Conservation (phyloP, 306 rosid species). For the Inga leiocalycina region DNA sequence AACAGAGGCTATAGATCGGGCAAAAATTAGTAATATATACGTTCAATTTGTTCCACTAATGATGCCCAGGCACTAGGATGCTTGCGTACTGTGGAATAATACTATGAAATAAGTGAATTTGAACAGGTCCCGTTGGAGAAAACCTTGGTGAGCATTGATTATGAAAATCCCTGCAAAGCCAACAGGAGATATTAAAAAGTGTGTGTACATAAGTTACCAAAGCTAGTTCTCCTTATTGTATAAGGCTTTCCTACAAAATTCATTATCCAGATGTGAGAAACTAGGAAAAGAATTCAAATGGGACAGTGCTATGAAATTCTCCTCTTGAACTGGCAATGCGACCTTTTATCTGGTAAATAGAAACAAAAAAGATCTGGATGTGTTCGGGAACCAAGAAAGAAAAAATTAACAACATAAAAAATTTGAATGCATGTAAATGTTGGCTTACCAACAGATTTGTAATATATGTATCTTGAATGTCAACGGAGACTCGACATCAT, state of each 20-base stretch:
- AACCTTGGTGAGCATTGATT: not conserved
- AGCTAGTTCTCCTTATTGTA: not conserved
- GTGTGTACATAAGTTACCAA: not conserved
- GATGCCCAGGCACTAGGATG: slow-evolving; percentile 20
- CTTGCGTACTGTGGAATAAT: slow-evolving; percentile 1
- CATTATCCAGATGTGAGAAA: not conserved
- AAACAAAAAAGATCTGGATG: not conserved
- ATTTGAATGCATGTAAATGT: slow-evolving; percentile 3
- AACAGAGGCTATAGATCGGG: slow-evolving; percentile 21
- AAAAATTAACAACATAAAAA: not conserved
- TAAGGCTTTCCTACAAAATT: not conserved
- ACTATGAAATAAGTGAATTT: not conserved
- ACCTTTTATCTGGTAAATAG: not conserved
- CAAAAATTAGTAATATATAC: slow-evolving; percentile 10
- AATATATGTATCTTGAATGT: not conserved
- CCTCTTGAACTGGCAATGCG: not conserved
- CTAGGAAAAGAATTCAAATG: slow-evolving; percentile 2
- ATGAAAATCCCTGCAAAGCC: slow-evolving; percentile 19
- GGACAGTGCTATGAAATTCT: not conserved
- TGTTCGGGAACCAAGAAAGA: not conserved
- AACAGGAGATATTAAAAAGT: not conserved
- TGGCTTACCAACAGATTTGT: slow-evolving; percentile 33
- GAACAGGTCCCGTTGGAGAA: slow-evolving; percentile 12
- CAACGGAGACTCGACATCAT: slow-evolving; percentile 34
- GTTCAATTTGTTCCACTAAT: slow-evolving; percentile 4